phyloP scores from a whole-genome alignment of 2,329 filamentous ascomycete genomes.

The Leptographium lundbergii region DNA sequence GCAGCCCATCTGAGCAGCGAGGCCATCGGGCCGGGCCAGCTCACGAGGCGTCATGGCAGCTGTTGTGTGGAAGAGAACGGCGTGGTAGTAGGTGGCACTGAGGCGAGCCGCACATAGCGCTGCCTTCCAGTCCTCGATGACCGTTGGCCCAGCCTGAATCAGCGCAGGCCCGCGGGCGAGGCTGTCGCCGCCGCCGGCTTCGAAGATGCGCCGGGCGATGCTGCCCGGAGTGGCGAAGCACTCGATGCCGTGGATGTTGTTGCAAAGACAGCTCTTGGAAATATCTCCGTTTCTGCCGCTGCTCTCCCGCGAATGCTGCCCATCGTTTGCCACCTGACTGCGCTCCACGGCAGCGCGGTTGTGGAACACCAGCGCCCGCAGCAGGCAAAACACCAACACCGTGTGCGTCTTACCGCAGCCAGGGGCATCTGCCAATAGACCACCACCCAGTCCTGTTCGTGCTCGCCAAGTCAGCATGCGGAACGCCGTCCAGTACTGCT shows the following conservation, averaged over 20 bases:
- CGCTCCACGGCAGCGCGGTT: neutral
- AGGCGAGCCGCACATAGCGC: neutral
- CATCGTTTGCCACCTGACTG: neutral
- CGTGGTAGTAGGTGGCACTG: constrained; percentile 1
- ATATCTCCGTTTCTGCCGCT: neutral
- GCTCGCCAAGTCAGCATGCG: constrained; percentile 4
- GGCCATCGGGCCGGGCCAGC: neutral
- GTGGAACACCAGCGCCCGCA: constrained; percentile 6
- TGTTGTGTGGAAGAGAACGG: neutral
- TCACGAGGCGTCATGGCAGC: neutral
- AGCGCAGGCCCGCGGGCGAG: constrained; percentile 2
- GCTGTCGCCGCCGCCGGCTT: neutral
- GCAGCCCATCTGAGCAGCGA: neutral
- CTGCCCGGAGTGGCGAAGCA: constrained; percentile 5
- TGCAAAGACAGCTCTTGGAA: neutral
- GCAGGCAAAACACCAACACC: neutral
- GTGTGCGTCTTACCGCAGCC: constrained; percentile 7
- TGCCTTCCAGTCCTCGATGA: constrained; percentile 1
- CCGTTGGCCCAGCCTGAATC: neutral
- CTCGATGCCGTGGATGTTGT: constrained; percentile 2
- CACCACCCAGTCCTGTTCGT: neutral
- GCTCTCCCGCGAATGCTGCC: neutral
- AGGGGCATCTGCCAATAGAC: constrained; percentile 7
- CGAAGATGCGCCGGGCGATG: neutral
- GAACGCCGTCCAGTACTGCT: constrained; percentile 5